Conservation (phyloP, 768 basidiomycete genomes). For the Russula olivacea region DNA sequence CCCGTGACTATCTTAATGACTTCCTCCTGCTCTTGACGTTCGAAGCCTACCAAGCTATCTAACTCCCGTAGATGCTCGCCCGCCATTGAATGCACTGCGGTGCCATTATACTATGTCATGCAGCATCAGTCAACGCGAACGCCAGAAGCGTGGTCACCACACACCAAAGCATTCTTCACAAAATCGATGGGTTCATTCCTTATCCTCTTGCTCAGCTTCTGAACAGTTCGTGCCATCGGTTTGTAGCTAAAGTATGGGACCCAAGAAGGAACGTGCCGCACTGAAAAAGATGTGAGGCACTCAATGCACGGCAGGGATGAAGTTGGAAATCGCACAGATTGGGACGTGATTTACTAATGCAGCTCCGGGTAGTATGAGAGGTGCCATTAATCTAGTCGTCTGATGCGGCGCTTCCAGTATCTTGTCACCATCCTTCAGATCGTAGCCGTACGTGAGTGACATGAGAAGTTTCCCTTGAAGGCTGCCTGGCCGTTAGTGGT, state of each 20-base stretch:
- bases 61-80: neutral
- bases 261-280: constrained; percentile 16
- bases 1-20: neutral
- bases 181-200: constrained; percentile 8
- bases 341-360: constrained; percentile 9
- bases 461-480: constrained; percentile 12
- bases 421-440: neutral
- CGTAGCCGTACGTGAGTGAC: no score
- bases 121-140: neutral
- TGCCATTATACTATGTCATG: neutral
- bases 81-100: neutral
- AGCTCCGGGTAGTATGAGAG: constrained; percentile 1
- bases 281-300: neutral
- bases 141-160: neutral
- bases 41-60: neutral
- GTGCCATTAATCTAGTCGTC: neutral
- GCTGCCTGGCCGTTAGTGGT: neutral
- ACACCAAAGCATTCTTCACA: constrained; percentile 8
- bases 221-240: neutral
- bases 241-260: constrained; percentile 12
- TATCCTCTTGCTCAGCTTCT: neutral
- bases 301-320: neutral
- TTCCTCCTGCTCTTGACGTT: neutral
- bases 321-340: neutral
- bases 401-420: neutral